Evolutionary conservation across 208 protist species (phyloP).

Genomic region (Vickermania ingenoplastis): DNA sequence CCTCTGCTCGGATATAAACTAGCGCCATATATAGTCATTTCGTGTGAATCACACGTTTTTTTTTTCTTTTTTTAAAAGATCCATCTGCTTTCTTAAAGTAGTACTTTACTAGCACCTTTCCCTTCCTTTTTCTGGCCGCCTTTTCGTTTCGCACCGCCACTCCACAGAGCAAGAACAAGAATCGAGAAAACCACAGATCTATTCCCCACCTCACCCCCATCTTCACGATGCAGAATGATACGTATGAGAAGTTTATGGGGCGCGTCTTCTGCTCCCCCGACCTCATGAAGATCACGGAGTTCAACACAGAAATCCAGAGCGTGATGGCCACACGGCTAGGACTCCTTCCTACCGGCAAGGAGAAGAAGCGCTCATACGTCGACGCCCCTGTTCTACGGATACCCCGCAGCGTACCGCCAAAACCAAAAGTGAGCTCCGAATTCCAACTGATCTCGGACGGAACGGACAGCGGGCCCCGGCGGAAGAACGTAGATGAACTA

Average conservation of each 20-base stretch:
- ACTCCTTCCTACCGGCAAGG: background rate
- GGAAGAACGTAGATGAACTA: background rate
- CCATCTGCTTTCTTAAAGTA: conserved; percentile 27
- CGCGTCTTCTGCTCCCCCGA: conserved; percentile 4
- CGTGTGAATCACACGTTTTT: background rate
- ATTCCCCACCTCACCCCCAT: background rate
- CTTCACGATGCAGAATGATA: background rate
- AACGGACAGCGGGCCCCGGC: background rate
- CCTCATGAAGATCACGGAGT: background rate
- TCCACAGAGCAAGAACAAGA: too few species aligned
- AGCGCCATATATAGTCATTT: too few species aligned
- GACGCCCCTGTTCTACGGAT: background rate
- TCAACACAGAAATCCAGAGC: conserved; percentile 1
- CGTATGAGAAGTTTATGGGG: conserved; percentile 1
- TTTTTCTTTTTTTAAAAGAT: conserved; percentile 23
- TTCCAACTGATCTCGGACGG: background rate
- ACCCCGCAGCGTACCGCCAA: background rate
- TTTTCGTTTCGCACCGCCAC: too few species aligned
- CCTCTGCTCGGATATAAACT: too few species aligned
- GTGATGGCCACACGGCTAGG: background rate
- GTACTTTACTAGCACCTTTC: too few species aligned
- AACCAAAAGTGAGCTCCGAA: background rate
- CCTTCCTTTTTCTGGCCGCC: too few species aligned
- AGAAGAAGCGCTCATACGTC: background rate
- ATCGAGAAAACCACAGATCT: background rate